Base-by-base conservation (phyloP, 2,329 filamentous ascomycete species). In the Aspergillus fumigatiaffinis region DNA sequence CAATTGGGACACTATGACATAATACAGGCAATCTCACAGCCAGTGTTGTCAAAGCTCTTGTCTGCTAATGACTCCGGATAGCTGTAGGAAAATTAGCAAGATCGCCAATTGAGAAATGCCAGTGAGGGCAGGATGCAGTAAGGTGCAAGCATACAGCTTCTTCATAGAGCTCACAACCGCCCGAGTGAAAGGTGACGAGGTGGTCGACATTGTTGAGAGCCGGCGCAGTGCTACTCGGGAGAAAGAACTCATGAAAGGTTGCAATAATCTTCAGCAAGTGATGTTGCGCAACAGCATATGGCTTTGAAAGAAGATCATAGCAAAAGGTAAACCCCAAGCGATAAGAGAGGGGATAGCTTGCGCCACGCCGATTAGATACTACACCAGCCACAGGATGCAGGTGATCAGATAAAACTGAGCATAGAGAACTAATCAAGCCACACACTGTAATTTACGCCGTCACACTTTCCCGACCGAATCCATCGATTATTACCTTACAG, bases 41-140 rank as follows among this genome's bases (percentile, higher is more conserved):
- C 94, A n/a, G 95, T 96, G 70, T 99, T 99, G 73, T 99, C 94
- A 83, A 92, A 99, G 63, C 89, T 87, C 66, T 87, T 88, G 71
- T 97, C 94, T 9, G 94, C 94, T 46, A 97, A 81, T 59, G 86
- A 86, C 71, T 95, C 91, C 0, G 94, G 94, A 71, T 96, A 99
- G 58, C 92, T 94, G 62, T 56, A 54, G 26, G 44, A 32, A 49
- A 17, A 50, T 59, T 32, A 61, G 54, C 54, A 53, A 64, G 50
- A 47, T 44, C 21, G 42, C 54, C 54, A 59, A 56, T 53, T 61
- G 29, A 41, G 10, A 54, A 48, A 55, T 3, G 9, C 20, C n/a
- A 23, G 44, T 53, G 53, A 57, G 53, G 57, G 51, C 44, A 58
- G 53, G 53, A 38, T 47, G 32, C 42, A 50, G 26, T 46, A 32